Base-by-base conservation (phyloP, 2,329 filamentous ascomycete genomes). In the Alternaria metachromatica region DNA sequence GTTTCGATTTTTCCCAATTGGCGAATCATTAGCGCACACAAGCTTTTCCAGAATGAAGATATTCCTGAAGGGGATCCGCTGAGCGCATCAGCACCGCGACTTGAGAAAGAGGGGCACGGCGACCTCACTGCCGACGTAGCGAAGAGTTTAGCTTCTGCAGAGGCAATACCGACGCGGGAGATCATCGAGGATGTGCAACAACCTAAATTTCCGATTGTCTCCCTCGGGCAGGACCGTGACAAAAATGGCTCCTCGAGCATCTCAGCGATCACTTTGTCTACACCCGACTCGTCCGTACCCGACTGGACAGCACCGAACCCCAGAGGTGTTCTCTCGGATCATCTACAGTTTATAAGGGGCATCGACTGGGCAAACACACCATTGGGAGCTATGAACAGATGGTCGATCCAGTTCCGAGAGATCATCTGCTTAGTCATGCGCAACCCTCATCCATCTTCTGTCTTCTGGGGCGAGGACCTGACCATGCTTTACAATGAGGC, bases 311-410 rank as follows among this genome's bases (percentile, higher is more conserved):
- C 49, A 9, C 58, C 62, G 7, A 37, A 68, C 3, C 71, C 73
- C 5, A 66, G 51, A 41, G 76, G 74, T 4, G 7, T 71, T 72
- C 64, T 77, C 21, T 72, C 76, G 4, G 74, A 77, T 8, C 76
- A 80, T 50, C 51, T 76, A 20, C 59, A 60, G 10, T 79, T 81
- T 54, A 66, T 84, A 51, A 80, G 83, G 25, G 80, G 71, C 21
- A 72, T 85, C 15, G 80, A 86, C 67, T 87, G 85, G 85, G 76
- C 76, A 4, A 72, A 72, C 12, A 86, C 84, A 1, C 79, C 82
- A 3, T 72, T 87, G 1, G 86, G 86, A 0, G 80, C 82, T 2
- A 81, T 87, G 73, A 66, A 77, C 3, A 72, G 71, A 55, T 87
- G 86, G 85, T 78, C 82, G n/a, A 55, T 77, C 6, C 78, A 82